Base-by-base conservation (phyloP, 192 early-diverging fungal genomes). In the Nowakowskiella sp. region DNA sequence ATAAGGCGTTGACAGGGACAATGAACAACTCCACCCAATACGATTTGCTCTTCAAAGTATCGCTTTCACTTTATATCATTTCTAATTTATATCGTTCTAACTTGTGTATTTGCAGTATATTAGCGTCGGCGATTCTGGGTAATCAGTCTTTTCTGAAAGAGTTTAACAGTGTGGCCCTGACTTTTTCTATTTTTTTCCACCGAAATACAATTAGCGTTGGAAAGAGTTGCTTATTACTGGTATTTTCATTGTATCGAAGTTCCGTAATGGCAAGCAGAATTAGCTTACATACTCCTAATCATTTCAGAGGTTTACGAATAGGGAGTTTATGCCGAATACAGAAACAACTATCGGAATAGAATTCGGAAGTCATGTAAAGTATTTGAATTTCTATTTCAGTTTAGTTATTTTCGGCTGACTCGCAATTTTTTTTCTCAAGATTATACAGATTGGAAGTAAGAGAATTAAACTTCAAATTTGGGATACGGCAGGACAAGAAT, bases 391-490 rank as follows among this genome's bases (percentile, higher is more conserved):
- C n/a, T n/a, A n/a, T n/a, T n/a, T n/a, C n/a, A n/a, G n/a, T n/a
- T n/a, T n/a, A n/a, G n/a, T n/a, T n/a, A n/a, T n/a, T n/a, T n/a
- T n/a, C n/a, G n/a, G n/a, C n/a, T n/a, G n/a, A n/a, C n/a, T n/a
- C n/a, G n/a, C n/a, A n/a, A n/a, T n/a, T n/a, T n/a, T n/a, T n/a
- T n/a, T n/a, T n/a, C n/a, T n/a, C n/a, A n/a, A n/a, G n/a, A n/a
- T n/a, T n/a, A n/a, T n/a, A n/a, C n/a, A 77, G 73, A 63, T 85
- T 10, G 82, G 86, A 51, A 81, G 81, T 45, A 91, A 89, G 56
- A 74, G 81, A 58, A 83, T 94, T 60, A 92, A 92, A 67, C 76
- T 94, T 8, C 89, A 94, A 60, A 90, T 94, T 50, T 95, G 92
- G 92, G 92, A 93, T 57, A 91, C 91, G n/a, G 85, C 85, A 62